phyloP scores from a whole-genome alignment of 1,139 yeast species.

The Blastobotrys arbuscula region DNA sequence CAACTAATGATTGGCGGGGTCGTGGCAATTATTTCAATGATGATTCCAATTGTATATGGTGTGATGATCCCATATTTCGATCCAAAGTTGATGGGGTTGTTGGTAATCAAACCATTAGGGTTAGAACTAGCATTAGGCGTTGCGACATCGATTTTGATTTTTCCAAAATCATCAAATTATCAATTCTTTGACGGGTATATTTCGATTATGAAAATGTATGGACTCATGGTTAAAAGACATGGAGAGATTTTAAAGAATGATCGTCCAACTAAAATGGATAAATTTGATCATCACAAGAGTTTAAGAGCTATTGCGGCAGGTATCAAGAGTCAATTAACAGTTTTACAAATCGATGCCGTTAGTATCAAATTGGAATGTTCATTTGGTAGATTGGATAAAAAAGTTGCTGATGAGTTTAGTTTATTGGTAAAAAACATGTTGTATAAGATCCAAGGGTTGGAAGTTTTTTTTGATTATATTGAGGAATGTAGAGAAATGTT shows the following conservation, averaged over 20 bases:
- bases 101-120: constrained; percentile 24
- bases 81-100: constrained; percentile 23
- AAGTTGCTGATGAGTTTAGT: background rate
- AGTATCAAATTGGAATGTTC: constrained; percentile 2
- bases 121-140: constrained; percentile 23
- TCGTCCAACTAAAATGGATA: constrained; percentile 18
- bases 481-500: constrained; percentile 2
- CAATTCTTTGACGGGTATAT: constrained; percentile 20
- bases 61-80: constrained; percentile 25
- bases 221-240: constrained; percentile 16
- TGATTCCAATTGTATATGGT: constrained; percentile 20
- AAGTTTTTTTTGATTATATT: constrained; percentile 3
- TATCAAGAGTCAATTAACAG: background rate
- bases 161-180: constrained; percentile 28
- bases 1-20: constrained; percentile 17
- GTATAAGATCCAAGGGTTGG: constrained; percentile 7
- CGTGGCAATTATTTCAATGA: constrained; percentile 21
- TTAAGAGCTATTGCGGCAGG: constrained; percentile 2
- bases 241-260: constrained; percentile 14
- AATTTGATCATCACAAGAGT: constrained; percentile 9
- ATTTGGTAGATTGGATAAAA: constrained; percentile 10
- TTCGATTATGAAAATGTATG: constrained; percentile 15
- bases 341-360: background rate
- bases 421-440: background rate
- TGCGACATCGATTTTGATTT: constrained; percentile 21